phyloP scores from a whole-genome alignment of 352 stramenopile genomes.

The Globisporangium radiosum region DNA sequence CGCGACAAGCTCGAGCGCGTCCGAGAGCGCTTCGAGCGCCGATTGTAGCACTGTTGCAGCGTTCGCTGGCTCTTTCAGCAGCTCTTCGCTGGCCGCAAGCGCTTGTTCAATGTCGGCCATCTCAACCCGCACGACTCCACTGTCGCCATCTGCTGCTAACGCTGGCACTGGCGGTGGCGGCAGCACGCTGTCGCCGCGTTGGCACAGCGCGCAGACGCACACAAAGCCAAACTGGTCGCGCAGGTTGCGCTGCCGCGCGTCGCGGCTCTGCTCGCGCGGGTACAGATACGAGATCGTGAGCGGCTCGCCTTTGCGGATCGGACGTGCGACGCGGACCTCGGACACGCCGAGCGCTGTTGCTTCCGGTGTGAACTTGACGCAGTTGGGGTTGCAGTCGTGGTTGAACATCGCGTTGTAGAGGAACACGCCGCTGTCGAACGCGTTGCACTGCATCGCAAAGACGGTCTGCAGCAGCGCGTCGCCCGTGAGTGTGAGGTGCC shows the following conservation, averaged over 20 bases:
- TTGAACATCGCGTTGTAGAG: slow-evolving; percentile 94
- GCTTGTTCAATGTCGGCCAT: slow-evolving; percentile 68
- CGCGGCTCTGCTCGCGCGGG: slow-evolving; percentile 83
- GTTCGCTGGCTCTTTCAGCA: slow-evolving; percentile 44
- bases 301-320: slow-evolving; percentile 80
- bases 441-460: slow-evolving; percentile 92
- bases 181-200: slow-evolving; percentile 63
- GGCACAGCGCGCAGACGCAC: slow-evolving; percentile 60
- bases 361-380: slow-evolving; percentile 89
- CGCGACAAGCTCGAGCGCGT: slow-evolving; percentile 74
- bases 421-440: slow-evolving; percentile 91
- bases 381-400: slow-evolving; percentile 92
- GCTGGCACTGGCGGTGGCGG: slow-evolving; percentile 21
- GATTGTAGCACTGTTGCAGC: slow-evolving; percentile 51
- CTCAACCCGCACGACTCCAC: slow-evolving; percentile 4
- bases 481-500: slow-evolving; percentile 32
- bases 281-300: slow-evolving; percentile 94
- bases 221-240: slow-evolving; percentile 91
- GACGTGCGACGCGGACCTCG: slow-evolving; percentile 86
- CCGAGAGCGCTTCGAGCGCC: slow-evolving; percentile 74
- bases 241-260: slow-evolving; percentile 71
- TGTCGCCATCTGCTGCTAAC: neutral
- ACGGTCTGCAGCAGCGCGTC: slow-evolving; percentile 85
- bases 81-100: slow-evolving; percentile 45
- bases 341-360: slow-evolving; percentile 56